Evolutionary conservation across 768 basidiomycete species (phyloP).

Genomic region (Cyclocybe aegerita): DNA sequence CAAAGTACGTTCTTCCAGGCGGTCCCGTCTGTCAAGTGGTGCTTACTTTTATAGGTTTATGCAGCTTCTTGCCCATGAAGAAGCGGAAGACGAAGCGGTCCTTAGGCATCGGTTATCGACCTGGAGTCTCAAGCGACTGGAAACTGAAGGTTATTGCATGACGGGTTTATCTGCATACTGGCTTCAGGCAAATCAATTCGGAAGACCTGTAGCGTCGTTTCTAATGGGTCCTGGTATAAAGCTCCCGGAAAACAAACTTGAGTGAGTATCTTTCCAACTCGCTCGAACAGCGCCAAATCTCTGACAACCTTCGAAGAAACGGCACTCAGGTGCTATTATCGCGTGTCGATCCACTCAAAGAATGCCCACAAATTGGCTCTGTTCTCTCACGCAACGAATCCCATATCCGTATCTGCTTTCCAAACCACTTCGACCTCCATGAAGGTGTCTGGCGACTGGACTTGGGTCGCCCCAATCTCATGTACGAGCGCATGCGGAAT

Average conservation of each 20-base stretch:
- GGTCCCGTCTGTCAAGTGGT: neutral
- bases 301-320: conserved; percentile 41
- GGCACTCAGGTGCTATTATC: conserved; percentile 71
- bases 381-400: conserved; percentile 50
- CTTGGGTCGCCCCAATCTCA: conserved; percentile 63
- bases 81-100: conserved; percentile 59
- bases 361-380: conserved; percentile 52
- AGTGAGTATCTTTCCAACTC: conserved; percentile 44
- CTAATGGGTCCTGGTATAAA: conserved; percentile 57
- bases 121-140: conserved; percentile 62
- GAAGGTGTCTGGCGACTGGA: conserved; percentile 67
- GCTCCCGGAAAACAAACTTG: conserved; percentile 68
- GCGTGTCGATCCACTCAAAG: conserved; percentile 58
- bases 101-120: conserved; percentile 62
- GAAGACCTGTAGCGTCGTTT: conserved; percentile 68
- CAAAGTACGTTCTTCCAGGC: conserved; percentile 40
- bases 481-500: conserved; percentile 65
- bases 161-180: conserved; percentile 67
- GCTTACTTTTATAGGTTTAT: conserved; percentile 33
- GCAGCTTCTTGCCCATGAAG: conserved; percentile 57
- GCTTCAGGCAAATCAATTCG: conserved; percentile 63
- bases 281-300: neutral
- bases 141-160: conserved; percentile 72
- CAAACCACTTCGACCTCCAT: conserved; percentile 41
- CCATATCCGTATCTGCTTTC: conserved; percentile 59